Conservation (phyloP, 2,329 filamentous ascomycete species). For the Alternaria infectoria region DNA sequence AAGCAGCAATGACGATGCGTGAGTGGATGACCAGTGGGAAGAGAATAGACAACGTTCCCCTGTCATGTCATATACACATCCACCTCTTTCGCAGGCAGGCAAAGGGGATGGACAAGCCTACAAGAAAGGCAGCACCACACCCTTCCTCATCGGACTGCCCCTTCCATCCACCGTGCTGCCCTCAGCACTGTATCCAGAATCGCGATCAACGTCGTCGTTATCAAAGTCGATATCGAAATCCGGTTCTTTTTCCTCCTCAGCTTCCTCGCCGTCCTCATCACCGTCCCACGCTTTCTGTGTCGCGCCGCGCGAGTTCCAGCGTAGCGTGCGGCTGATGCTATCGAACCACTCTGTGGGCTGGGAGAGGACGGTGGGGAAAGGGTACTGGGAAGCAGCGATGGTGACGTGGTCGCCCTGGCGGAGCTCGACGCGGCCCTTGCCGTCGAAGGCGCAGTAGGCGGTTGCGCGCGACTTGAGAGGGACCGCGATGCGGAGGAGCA, state of each 20-base stretch:
- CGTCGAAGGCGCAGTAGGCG: conserved; percentile 96
- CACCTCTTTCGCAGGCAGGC: neutral
- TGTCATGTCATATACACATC: neutral
- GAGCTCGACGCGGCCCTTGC: conserved; percentile 93
- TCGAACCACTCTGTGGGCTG: conserved; percentile 95
- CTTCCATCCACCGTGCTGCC: conserved; percentile 44
- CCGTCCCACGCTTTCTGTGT: conserved; percentile 83
- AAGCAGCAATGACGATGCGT: conserved; percentile 4
- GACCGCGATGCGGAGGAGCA: conserved; percentile 87
- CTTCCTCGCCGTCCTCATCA: conserved; percentile 53
- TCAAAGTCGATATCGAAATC: conserved; percentile 98
- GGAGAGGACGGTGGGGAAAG: conserved; percentile 93
- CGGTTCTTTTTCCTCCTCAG: conserved; percentile 54
- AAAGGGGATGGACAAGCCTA: neutral
- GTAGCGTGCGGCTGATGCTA: conserved; percentile 86
- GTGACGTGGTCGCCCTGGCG: conserved; percentile 94
- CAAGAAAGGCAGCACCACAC: conserved; percentile 42
- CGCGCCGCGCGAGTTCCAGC: conserved; percentile 94
- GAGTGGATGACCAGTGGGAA: conserved; percentile 1
- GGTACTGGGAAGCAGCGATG: conserved; percentile 93
- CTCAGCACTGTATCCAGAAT: conserved; percentile 50
- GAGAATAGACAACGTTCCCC: neutral
- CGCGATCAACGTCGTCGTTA: conserved; percentile 62
- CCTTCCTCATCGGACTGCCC: conserved; percentile 44
- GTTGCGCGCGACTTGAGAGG: conserved; percentile 86